Conservation (phyloP, 2,329 filamentous ascomycete genomes). For the Magnaporthiopsis poae region DNA sequence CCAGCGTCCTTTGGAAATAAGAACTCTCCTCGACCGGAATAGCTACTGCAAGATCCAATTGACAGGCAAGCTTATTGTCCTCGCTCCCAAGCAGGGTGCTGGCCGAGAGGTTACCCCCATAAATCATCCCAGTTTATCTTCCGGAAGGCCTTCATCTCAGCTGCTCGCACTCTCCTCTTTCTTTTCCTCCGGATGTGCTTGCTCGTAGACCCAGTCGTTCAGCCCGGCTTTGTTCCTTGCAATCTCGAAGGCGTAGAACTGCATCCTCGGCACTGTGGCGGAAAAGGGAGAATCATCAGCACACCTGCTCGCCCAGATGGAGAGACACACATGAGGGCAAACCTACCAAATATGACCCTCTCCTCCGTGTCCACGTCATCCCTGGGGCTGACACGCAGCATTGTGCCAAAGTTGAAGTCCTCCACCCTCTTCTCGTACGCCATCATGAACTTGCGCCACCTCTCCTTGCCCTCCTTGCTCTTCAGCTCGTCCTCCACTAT, state of each 20-base stretch:
- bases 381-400: conserved; percentile 69
- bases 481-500: conserved; percentile 95
- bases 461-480: conserved; percentile 88
- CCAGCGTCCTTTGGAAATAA: no score
- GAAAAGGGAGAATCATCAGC: conserved; percentile 12
- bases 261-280: conserved; percentile 41
- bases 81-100: no score
- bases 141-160: not conserved
- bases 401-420: conserved; percentile 96
- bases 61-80: no score
- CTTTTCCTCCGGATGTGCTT: conserved; percentile 53
- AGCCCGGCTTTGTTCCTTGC: conserved; percentile 67
- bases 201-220: conserved; percentile 95
- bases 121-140: not conserved
- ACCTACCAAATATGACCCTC: conserved; percentile 72
- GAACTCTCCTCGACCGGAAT: no score
- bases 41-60: no score
- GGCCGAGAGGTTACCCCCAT: not conserved
- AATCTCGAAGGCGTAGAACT: conserved; percentile 47
- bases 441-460: conserved; percentile 91
- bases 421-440: conserved; percentile 88
- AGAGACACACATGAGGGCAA: not conserved
- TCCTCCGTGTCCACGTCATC: conserved; percentile 78
- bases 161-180: conserved; percentile 1
- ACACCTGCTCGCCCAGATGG: not conserved